A percentile compares a stretch with the other conserved stretches of the same genome.
Conservation (phyloP, 176 grass and related monocot genomes). For the Pharus latifolius region DNA sequence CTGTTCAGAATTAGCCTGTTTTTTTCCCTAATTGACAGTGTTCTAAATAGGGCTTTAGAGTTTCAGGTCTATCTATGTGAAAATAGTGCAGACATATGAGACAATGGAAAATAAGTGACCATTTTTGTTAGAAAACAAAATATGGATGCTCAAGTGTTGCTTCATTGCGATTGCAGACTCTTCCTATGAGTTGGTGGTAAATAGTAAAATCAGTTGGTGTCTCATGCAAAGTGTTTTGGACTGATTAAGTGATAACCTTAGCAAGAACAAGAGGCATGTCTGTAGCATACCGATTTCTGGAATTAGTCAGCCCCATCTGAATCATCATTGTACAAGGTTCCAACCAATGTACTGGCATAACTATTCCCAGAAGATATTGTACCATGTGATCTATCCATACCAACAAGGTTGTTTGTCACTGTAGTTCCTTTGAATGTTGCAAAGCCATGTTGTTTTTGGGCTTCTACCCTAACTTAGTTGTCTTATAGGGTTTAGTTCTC, state of each 20-base stretch:
- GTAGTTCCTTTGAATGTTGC: background rate
- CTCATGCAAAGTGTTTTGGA: background rate
- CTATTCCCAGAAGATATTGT: background rate
- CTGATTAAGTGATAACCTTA: background rate
- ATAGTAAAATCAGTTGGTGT: slow-evolving; percentile 3
- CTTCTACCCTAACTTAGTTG: no score
- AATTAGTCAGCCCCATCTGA: background rate
- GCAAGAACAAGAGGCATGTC: background rate
- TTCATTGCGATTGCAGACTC: background rate
- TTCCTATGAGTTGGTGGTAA: background rate
- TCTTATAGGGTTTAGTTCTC: no score
- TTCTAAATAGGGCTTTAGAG: no score
- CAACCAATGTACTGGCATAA: background rate
- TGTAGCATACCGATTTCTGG: background rate
- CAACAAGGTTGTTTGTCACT: background rate
- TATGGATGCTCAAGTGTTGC: no score
- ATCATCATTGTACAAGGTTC: background rate
- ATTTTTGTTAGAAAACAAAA: no score
- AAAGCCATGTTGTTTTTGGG: background rate
- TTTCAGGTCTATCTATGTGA: no score
- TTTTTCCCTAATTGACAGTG: background rate
- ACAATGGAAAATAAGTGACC: no score
- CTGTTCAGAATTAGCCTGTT: background rate
- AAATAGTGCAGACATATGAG: background rate
- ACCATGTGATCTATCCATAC: background rate